Percentiles rank a stretch among this genome's conserved stretches.
Evolutionary conservation across 495 filamentous ascomycete species (phyloP).

Genomic region (Mytilinidion resinicola): DNA sequence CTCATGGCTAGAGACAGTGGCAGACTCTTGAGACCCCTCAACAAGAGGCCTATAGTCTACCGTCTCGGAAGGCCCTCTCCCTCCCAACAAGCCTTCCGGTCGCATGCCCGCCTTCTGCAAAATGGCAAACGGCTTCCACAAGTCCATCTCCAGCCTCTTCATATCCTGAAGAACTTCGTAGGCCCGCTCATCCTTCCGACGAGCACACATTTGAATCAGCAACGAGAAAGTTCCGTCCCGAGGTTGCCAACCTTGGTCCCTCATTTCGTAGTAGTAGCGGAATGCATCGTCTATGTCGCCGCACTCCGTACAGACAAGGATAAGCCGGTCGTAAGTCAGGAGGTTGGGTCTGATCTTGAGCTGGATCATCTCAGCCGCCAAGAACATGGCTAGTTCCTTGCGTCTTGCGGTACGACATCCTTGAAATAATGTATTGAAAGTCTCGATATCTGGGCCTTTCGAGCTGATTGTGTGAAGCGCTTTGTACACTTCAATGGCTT

Average conservation of each 20-base stretch:
- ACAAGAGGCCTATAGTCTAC: too few species aligned
- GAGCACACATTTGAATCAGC: constrained; percentile 9
- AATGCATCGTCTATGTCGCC: constrained; percentile 53
- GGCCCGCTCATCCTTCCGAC: constrained; percentile 7
- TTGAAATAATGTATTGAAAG: constrained; percentile 62
- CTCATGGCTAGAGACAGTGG: too few species aligned
- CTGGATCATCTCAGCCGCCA: constrained; percentile 67
- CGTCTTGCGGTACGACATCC: constrained; percentile 48
- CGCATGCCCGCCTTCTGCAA: too few species aligned
- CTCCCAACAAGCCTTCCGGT: too few species aligned
- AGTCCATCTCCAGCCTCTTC: background rate
- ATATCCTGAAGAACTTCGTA: constrained; percentile 12
- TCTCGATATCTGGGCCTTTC: constrained; percentile 51
- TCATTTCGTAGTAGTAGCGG: constrained; percentile 52
- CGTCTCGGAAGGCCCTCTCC: too few species aligned
- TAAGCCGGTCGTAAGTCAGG: constrained; percentile 61
- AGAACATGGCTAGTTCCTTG: constrained; percentile 57
- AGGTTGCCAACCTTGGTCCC: constrained; percentile 24
- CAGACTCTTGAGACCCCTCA: too few species aligned
- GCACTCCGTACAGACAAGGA: constrained; percentile 53
- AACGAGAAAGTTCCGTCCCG: constrained; percentile 37
- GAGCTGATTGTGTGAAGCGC: constrained; percentile 56
- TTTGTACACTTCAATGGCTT: constrained; percentile 65
- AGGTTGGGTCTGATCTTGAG: constrained; percentile 53
- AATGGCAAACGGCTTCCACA: background rate